A percentile compares a stretch with the other conserved stretches of the same genome.
phyloP scores from a whole-genome alignment of 2,329 filamentous ascomycete species.

The Pyrenophora teres region DNA sequence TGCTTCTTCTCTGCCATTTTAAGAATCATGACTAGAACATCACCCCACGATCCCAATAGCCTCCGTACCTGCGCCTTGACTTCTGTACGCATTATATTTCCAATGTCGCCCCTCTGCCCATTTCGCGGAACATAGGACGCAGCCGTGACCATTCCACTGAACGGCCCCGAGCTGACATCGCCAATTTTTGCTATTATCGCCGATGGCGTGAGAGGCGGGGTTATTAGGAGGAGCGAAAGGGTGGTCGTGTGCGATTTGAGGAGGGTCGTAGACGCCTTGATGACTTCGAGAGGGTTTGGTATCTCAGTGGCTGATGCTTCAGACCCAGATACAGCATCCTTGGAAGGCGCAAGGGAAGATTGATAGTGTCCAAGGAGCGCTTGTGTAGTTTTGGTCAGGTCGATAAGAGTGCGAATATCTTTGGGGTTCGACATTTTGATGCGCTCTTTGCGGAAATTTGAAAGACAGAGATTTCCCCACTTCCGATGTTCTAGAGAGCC shows the following conservation, averaged over 20 bases:
- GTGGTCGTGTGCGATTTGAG: constrained; percentile 86
- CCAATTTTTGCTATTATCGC: constrained; percentile 73
- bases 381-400: constrained; percentile 44
- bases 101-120: constrained; percentile 27
- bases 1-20: constrained; percentile 59
- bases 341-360: constrained; percentile 38
- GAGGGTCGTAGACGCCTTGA: constrained; percentile 72
- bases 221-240: constrained; percentile 83
- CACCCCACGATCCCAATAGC: constrained; percentile 66
- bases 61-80: constrained; percentile 63
- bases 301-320: constrained; percentile 27
- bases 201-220: constrained; percentile 80
- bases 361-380: constrained; percentile 44
- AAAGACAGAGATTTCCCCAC: too few species aligned
- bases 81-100: constrained; percentile 63
- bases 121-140: constrained; percentile 25
- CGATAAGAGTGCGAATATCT: constrained; percentile 38
- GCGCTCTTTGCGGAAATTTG: too few species aligned
- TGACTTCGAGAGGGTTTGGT: constrained; percentile 63
- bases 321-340: constrained; percentile 6
- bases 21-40: constrained; percentile 65
- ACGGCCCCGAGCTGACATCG: constrained; percentile 72
- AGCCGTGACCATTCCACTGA: constrained; percentile 73
- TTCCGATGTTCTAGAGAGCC: not conserved
- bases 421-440: constrained; percentile 29